Evolutionary conservation across 139 green algal genomes (phyloP), one percentile per base, ranked within the genome.

Genomic region (Chlamydomonas applanata): DNA sequence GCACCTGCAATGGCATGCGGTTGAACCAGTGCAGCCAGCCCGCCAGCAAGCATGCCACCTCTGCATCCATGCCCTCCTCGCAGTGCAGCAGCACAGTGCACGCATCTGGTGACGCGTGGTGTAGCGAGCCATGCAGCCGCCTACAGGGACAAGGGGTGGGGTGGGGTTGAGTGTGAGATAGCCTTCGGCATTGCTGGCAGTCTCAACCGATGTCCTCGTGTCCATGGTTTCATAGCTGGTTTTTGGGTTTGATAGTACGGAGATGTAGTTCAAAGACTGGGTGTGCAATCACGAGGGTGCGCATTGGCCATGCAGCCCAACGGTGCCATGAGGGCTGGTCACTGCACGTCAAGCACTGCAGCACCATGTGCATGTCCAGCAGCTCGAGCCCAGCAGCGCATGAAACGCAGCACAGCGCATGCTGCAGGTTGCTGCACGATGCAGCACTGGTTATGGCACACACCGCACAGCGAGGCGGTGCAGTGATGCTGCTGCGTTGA

Each of bases 11-110:
- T 25, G 79, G 79, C 75, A 92, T 67, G 30, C 79, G 70, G n/a
- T 71, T 63, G 67, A 79, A 85, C 87, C 85, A 92, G 64, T 87
- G 79, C 73, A 87, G 73, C 84, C 86, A 92, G 25, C 56, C 83
- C 3, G 83, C 83, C 36, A 92, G 72, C 79, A 92, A 46, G 72
- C 74, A 66, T 16, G 76, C 85, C 24, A 87, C 75, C 27, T 80
- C 27, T 0, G 16, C 36, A 59, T 79, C 77, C 61, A 81, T 76
- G 46, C 62, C 45, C 63, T 80, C 82, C 0, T 78, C 54, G 72
- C 80, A 87, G 35, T 85, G 79, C 36, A 89, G 53, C 76, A 90
- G 69, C 56, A 90, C 70, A 5, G 71, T 66, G 56, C 80, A 82
- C 14, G 22, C 29, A 3, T 80, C 76, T 1, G 46, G 60, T 17